Conservation (phyloP, 1,139 yeast species). For the Blastobotrys elegans region DNA sequence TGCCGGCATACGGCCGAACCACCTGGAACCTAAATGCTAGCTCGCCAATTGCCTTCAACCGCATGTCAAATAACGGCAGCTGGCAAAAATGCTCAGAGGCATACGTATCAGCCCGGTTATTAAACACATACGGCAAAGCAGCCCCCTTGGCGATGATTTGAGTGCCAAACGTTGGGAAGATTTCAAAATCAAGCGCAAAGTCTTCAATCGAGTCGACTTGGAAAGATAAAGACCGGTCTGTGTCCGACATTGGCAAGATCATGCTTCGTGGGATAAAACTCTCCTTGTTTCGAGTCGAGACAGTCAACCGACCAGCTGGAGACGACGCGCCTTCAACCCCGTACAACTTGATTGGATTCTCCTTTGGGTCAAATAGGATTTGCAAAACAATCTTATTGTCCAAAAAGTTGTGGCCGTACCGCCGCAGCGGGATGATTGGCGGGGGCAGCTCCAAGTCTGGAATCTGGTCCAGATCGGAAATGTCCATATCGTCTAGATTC, state of each 20-base stretch:
- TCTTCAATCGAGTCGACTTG: constrained; percentile 78
- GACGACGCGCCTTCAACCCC: constrained; percentile 27
- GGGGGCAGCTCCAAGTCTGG: constrained; percentile 94
- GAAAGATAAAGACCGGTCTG: constrained; percentile 69
- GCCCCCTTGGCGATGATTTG: constrained; percentile 85
- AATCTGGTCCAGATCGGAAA: constrained; percentile 56
- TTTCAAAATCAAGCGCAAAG: constrained; percentile 81
- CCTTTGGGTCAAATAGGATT: constrained; percentile 59
- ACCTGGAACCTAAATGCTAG: constrained; percentile 73
- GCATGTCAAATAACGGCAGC: constrained; percentile 75
- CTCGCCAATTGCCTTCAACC: constrained; percentile 80
- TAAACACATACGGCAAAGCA: constrained; percentile 55
- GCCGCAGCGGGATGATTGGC: constrained; percentile 85
- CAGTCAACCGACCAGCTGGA: constrained; percentile 58
- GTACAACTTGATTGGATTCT: constrained; percentile 33
- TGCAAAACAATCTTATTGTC: constrained; percentile 78
- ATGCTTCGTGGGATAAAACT: constrained; percentile 77
- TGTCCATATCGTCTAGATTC: constrained; percentile 25
- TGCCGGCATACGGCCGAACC: constrained; percentile 85
- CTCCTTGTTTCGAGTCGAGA: constrained; percentile 54
- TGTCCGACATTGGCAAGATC: constrained; percentile 70
- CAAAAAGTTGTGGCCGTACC: constrained; percentile 92
- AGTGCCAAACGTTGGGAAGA: constrained; percentile 93
- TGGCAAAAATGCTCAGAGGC: constrained; percentile 37
- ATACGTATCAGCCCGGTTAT: constrained; percentile 26